A percentile compares a stretch with the other conserved stretches of the same genome.
Evolutionary conservation across 176 grass and related monocot genomes (phyloP).

Genomic region (Pontederia crassipes): DNA sequence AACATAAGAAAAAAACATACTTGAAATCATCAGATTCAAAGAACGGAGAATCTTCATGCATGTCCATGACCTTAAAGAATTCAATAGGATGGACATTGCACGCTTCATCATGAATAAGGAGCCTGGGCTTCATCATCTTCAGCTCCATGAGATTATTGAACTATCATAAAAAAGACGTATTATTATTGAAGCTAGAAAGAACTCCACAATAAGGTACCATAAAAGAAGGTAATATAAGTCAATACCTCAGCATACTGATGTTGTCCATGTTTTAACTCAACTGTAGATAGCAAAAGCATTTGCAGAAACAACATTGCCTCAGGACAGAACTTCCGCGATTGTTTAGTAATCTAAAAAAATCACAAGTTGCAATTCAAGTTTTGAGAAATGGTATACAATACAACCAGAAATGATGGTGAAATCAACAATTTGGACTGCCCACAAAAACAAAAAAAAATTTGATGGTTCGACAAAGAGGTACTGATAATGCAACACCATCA

Average conservation of each 20-base stretch:
- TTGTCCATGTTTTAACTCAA: slow-evolving; percentile 39
- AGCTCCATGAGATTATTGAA: slow-evolving; percentile 69
- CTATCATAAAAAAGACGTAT: slow-evolving; percentile 30
- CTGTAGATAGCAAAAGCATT: slow-evolving; percentile 57
- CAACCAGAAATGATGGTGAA: background rate
- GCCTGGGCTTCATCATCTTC: slow-evolving; percentile 58
- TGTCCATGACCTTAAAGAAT: slow-evolving; percentile 48
- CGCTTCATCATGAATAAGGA: slow-evolving; percentile 34
- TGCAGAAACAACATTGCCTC: slow-evolving; percentile 74
- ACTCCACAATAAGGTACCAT: background rate
- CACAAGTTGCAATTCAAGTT: background rate
- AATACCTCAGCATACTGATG: slow-evolving; percentile 40
- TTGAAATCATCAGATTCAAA: slow-evolving; percentile 66
- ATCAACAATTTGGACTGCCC: background rate
- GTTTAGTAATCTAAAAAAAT: slow-evolving; percentile 56
- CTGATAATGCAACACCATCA: too few relatives aligned
- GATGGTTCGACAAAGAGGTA: too few relatives aligned
- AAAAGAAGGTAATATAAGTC: background rate
- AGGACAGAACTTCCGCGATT: slow-evolving; percentile 86
- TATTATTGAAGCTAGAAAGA: background rate
- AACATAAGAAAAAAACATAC: slow-evolving; percentile 22
- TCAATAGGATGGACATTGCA: slow-evolving; percentile 40
- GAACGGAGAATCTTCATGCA: slow-evolving; percentile 48
- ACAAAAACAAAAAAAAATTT: too few relatives aligned
- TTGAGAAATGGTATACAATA: slow-evolving; percentile 7